Evolutionary conservation across 2,329 filamentous ascomycete genomes (phyloP).

Genomic region (Chaetomium strumarium): DNA sequence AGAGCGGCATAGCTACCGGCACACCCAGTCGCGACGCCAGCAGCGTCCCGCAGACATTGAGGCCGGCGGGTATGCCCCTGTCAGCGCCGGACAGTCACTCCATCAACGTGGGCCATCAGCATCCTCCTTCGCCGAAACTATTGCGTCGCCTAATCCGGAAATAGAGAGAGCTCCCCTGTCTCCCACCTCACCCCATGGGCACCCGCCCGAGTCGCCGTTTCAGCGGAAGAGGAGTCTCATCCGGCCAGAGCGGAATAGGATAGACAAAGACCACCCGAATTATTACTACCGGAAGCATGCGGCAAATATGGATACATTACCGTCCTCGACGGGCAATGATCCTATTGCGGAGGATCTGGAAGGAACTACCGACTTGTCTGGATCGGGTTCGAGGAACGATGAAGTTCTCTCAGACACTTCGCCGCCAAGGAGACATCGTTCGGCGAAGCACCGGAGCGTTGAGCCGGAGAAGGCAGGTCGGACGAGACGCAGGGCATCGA

Average conservation of each 20-base stretch:
- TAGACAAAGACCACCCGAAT: slow-evolving; percentile 83
- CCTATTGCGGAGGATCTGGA: slow-evolving; percentile 76
- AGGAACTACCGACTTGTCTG: slow-evolving; percentile 52
- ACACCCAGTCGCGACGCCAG: slow-evolving; percentile 60
- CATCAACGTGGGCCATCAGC: slow-evolving; percentile 53
- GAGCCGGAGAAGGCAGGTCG: slow-evolving; percentile 36
- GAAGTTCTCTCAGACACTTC: slow-evolving; percentile 43
- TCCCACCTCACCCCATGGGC: slow-evolving; percentile 36
- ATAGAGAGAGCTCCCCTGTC: slow-evolving; percentile 52
- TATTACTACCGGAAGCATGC: slow-evolving; percentile 96
- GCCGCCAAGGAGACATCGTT: slow-evolving; percentile 30
- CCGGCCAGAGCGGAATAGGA: slow-evolving; percentile 78
- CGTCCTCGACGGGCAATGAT: slow-evolving; percentile 89
- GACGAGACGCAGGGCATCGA: slow-evolving; percentile 33
- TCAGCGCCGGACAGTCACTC: slow-evolving; percentile 35
- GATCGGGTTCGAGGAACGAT: slow-evolving; percentile 37
- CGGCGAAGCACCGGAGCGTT: slow-evolving; percentile 31
- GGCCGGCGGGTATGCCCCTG: slow-evolving; percentile 47
- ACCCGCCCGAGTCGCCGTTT: slow-evolving; percentile 34
- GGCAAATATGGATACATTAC: slow-evolving; percentile 81
- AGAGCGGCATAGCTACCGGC: slow-evolving; percentile 58
- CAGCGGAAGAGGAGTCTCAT: slow-evolving; percentile 81
- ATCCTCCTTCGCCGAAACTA: slow-evolving; percentile 54
- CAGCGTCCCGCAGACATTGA: slow-evolving; percentile 65
- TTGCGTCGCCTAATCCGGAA: slow-evolving; percentile 48